Conservation (phyloP, 164 flowering plant species). For the Magnolia sinica region DNA sequence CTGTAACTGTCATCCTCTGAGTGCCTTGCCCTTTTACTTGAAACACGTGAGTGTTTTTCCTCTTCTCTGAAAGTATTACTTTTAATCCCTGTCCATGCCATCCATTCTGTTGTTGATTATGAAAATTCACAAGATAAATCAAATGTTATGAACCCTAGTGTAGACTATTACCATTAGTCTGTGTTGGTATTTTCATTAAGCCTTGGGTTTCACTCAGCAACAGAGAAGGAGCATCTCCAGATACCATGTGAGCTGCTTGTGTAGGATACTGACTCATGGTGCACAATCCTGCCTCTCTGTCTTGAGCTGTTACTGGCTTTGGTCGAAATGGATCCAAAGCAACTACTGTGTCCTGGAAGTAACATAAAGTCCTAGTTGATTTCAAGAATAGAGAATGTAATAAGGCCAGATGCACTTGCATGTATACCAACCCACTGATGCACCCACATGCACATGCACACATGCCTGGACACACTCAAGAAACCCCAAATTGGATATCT, state of each 20-base stretch:
- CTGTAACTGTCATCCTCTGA: conserved; percentile 24
- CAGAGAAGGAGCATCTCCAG: conserved; percentile 53
- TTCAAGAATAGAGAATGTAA: not conserved
- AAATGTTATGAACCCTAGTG: not conserved
- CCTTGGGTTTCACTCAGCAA: conserved; percentile 37
- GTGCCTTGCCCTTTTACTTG: conserved; percentile 50
- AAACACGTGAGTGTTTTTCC: conserved; percentile 15
- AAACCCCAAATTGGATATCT: conserved; percentile 1
- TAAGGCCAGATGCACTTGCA: not conserved
- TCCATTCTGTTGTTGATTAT: not conserved
- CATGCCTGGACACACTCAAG: not conserved
- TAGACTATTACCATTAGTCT: conserved; percentile 12
- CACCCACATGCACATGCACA: not conserved
- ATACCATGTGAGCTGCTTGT: conserved; percentile 49
- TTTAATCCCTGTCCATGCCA: not conserved
- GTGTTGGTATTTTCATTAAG: conserved; percentile 15
- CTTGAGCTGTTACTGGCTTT: conserved; percentile 60
- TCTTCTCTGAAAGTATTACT: conserved; percentile 22
- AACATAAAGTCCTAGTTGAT: not conserved
- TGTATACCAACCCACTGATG: not conserved
- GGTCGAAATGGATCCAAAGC: conserved; percentile 52
- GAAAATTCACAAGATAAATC: not conserved
- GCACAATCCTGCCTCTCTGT: conserved; percentile 68
- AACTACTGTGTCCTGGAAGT: conserved; percentile 63
- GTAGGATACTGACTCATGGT: conserved; percentile 72